phyloP scores from a whole-genome alignment of 1,284 basidiomycete genomes.

The Ustilago cynodontis region DNA sequence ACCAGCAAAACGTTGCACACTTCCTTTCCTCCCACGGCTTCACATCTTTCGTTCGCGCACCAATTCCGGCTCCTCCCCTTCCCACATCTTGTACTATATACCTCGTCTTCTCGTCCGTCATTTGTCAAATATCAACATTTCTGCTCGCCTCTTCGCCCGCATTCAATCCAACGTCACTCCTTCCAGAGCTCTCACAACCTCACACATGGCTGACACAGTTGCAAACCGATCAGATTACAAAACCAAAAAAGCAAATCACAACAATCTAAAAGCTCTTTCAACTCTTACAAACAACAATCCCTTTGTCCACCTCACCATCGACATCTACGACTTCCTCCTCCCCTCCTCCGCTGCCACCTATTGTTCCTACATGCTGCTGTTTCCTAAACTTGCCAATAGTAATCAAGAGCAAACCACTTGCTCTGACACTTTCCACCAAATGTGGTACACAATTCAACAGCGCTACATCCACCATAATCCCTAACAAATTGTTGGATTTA shows the following conservation, averaged over 20 bases:
- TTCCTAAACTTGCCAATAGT: constrained; percentile 55
- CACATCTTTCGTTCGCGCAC: no score
- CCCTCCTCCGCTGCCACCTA: constrained; percentile 4
- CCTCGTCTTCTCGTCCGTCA: neutral
- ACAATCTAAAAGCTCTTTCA: constrained; percentile 13
- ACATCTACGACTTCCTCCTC: constrained; percentile 27
- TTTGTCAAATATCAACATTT: neutral
- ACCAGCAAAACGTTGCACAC: no score
- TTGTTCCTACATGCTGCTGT: constrained; percentile 1
- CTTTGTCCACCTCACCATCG: constrained; percentile 57
- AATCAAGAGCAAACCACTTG: constrained; percentile 64
- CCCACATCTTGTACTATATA: constrained; percentile 31
- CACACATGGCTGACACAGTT: no score
- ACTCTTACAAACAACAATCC: constrained; percentile 60
- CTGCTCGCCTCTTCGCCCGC: neutral
- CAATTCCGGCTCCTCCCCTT: neutral
- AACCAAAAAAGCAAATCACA: neutral
- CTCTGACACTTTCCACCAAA: constrained; percentile 65
- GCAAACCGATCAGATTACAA: neutral
- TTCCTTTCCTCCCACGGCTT: no score
- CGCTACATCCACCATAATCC: constrained; percentile 91
- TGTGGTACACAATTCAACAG: constrained; percentile 57
- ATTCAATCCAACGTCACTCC: neutral
- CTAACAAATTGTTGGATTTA: constrained; percentile 90
- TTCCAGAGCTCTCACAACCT: no score